Base-by-base conservation (phyloP, 306 rosid genomes). In the Quercus ilex region DNA sequence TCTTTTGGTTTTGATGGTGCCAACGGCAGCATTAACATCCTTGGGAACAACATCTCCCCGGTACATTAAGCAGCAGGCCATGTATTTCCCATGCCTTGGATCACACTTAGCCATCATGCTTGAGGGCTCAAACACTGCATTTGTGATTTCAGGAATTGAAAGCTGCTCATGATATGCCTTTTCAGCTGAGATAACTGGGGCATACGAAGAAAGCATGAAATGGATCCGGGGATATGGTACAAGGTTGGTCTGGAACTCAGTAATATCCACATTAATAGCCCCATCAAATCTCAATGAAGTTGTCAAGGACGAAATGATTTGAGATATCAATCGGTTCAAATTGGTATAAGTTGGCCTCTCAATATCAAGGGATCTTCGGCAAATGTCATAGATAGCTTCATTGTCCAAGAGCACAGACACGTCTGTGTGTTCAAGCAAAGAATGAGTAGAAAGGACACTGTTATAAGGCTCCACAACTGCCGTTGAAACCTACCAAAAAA, bases 21-120 rank as follows among this genome's bases (percentile, higher is more conserved):
- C 97, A 71, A 95, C 99, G 0, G 99, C 98, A 73, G 98, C 95
- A 79, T 95, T 95, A 57, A 95, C 99, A 84, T 95, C 99, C 90
- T 95, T 95, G 6, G 99, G 99, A 64, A 95, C 99, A 75, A 95
- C 99, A 86, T 95, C 99, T 5, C 99, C 99, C 55, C 99, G 77
- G 83, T 95, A 95, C 99, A 95, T 95, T 80, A 95, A 87, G 79
- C 99, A 95, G 87, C 99, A 95, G 35, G 99, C 99, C 99, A 95
- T 95, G 90, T 95, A 95, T 81, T 95, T 95, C n/a, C 99, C 99
- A 74, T 95, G 99, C 72, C 99, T 88, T 20, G 99, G 99, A 77
- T 95, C 99, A 70, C 99, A 95, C 78, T 95, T 95, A 3, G 99
- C 99, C 99, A 95, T 95, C 99, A 95, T 95, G 85, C 98, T 95